These are phyloP conservation scores for Periconia digitata DNA, from an alignment of 2,329 filamentous ascomycete species.

Conservation along the genomic window DNA sequence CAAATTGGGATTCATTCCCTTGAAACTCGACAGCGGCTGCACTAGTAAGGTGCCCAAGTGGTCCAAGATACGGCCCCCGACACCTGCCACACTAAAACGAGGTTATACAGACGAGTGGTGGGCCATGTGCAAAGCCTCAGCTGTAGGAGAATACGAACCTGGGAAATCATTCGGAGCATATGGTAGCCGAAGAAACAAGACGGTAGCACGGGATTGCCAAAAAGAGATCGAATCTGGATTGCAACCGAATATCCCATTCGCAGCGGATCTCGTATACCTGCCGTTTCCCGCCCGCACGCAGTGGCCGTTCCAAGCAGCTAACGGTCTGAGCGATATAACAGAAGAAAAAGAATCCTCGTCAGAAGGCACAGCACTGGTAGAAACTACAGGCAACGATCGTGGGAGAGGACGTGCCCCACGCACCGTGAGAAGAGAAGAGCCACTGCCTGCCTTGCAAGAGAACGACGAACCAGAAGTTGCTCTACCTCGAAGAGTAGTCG, in stretches of 20 bases:
- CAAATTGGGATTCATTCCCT: slow-evolving; percentile 72
- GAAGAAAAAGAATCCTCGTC: slow-evolving; percentile 44
- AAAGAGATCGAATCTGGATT: slow-evolving; percentile 51
- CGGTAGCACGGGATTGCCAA: slow-evolving; percentile 53
- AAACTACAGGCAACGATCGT: slow-evolving; percentile 51
- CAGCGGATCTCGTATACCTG: slow-evolving; percentile 51
- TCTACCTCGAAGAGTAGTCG: slow-evolving; percentile 27
- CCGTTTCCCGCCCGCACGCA: slow-evolving; percentile 46
- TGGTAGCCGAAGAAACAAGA: slow-evolving; percentile 51
- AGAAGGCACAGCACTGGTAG: slow-evolving; percentile 44
- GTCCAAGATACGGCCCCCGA: slow-evolving; percentile 48
- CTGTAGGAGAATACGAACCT: slow-evolving; percentile 51
- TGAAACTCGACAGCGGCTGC: slow-evolving; percentile 49
- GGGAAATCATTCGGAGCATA: slow-evolving; percentile 51
- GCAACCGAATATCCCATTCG: slow-evolving; percentile 53
- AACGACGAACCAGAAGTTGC: slow-evolving; percentile 39
- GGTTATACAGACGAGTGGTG: slow-evolving; percentile 56
- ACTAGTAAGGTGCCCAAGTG: slow-evolving; percentile 51
- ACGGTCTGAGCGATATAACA: slow-evolving; percentile 42
- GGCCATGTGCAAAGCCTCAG: slow-evolving; percentile 52
- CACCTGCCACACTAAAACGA: slow-evolving; percentile 46
- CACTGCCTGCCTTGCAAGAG: slow-evolving; percentile 37
- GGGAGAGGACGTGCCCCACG: slow-evolving; percentile 28
- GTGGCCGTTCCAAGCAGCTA: slow-evolving; percentile 36
- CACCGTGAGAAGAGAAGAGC: slow-evolving; percentile 24